Evolutionary conservation across 257 asterid genomes (phyloP), one percentile per base, ranked within the genome.

Genomic region (Henckelia pumila): DNA sequence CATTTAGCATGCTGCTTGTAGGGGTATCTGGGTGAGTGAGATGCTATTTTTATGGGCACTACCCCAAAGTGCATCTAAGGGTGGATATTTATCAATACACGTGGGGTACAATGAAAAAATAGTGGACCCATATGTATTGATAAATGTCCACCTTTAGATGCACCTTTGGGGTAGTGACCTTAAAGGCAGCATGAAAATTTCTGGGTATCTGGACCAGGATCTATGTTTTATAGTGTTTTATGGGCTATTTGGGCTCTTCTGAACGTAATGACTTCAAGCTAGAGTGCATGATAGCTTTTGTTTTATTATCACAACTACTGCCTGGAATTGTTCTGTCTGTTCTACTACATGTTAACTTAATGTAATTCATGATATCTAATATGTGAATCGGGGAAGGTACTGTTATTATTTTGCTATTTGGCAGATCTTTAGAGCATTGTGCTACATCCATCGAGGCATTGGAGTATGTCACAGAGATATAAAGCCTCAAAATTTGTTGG

Each of bases 381-480:
- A 61, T 70, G 56, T 61, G 66, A 62, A 65, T 63, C n/a, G 52
- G 71, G 50, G 49, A 64, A 50, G 44, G 40, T 68, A 59, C 56
- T 52, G 32, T 37, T 10, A 62, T 35, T 66, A 4, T 69, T 65
- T 69, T 78, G 68, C 24, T 74, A 37, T 76, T 56, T 67, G 76
- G 76, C 94, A 92, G 98, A 92, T 92, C 61, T 89, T 89, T 80
- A 84, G 98, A 84, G 97, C 98, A 17, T 80, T 92, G 77, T 85
- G 96, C 62, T 92, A 89, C 79, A 88, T 92, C 73, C 97, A 92
- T 81, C 86, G 89, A 44, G 73, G 88, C 61, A 77, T 92, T 73
- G 93, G 96, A 78, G 96, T 92, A 71, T 92, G 97, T 71, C 98
- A 92, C 79, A 87, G 98, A 79, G 98, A 92, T 84, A 92, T 92